phyloP scores from a whole-genome alignment of 2,329 filamentous ascomycete species.

The Nakataea oryzae region DNA sequence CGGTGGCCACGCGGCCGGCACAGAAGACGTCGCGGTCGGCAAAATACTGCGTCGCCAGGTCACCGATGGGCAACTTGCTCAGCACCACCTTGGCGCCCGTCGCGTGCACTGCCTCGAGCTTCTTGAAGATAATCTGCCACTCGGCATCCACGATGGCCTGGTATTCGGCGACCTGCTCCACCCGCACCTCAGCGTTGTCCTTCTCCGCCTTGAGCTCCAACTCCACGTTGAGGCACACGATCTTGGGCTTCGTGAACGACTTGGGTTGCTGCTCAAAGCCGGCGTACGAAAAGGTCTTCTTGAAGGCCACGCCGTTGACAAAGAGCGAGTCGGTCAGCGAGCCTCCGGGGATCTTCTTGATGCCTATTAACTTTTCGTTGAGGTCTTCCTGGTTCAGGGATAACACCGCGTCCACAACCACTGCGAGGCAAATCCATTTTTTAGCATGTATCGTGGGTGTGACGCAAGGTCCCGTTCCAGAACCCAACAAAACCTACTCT shows the following conservation, averaged over 20 bases:
- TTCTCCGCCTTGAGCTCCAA: conserved; percentile 98
- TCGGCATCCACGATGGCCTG: conserved; percentile 98
- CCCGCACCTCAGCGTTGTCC: conserved; percentile 96
- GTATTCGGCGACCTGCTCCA: conserved; percentile 98
- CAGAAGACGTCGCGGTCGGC: conserved; percentile 98
- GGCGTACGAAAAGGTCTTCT: conserved; percentile 98
- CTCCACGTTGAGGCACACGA: conserved; percentile 95
- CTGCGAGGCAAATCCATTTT: conserved; percentile 29
- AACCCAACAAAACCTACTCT: conserved; percentile 51
- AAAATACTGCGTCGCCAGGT: conserved; percentile 95
- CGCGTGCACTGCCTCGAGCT: conserved; percentile 88
- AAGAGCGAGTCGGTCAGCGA: conserved; percentile 94
- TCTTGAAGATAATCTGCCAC: conserved; percentile 99
- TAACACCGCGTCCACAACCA: conserved; percentile 96
- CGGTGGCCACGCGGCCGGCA: conserved; percentile 79
- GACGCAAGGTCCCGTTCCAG: neutral
- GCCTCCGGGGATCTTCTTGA: conserved; percentile 97
- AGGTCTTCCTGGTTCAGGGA: conserved; percentile 94
- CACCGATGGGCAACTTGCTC: conserved; percentile 93
- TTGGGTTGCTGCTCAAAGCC: conserved; percentile 99
- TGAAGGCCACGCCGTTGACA: conserved; percentile 96
- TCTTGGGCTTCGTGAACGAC: conserved; percentile 86
- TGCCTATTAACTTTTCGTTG: conserved; percentile 93
- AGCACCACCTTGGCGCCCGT: conserved; percentile 92
- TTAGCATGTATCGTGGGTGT: too few species aligned